Evolutionary conservation across 495 filamentous ascomycete species (phyloP).

Genomic region (Tuber melanosporum): DNA sequence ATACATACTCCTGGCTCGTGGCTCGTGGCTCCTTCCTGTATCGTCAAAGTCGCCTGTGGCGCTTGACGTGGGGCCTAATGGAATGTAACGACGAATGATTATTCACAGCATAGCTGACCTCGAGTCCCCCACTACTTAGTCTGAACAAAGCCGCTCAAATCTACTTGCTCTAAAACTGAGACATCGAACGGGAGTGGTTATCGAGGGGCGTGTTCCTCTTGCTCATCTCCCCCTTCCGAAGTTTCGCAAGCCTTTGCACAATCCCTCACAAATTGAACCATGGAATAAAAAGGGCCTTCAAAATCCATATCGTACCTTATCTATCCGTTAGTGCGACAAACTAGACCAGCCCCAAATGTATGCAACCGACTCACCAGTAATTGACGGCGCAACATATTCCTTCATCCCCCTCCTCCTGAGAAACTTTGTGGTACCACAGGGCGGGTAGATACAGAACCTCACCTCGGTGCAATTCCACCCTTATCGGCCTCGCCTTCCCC

Average conservation of each 20-base stretch:
- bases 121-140: not conserved
- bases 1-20: not conserved
- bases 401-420: constrained; percentile 56
- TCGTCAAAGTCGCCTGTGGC: not conserved
- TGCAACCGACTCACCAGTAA: constrained; percentile 58
- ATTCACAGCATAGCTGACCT: not conserved
- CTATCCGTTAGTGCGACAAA: constrained; percentile 7
- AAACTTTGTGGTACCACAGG: constrained; percentile 71
- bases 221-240: constrained; percentile 8
- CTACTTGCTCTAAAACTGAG: not conserved
- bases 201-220: not conserved
- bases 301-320: constrained; percentile 66
- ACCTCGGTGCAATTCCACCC: constrained; percentile 58
- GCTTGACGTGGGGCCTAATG: not conserved
- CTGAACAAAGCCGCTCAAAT: not conserved
- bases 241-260: constrained; percentile 13
- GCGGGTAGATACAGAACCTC: constrained; percentile 74
- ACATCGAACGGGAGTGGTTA: not conserved
- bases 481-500: constrained; percentile 50
- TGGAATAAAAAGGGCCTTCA: constrained; percentile 53
- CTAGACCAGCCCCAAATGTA: not conserved
- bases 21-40: not conserved
- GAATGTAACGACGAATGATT: not conserved
- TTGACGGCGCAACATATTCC: constrained; percentile 68
- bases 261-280: constrained; percentile 50